phyloP scores from a whole-genome alignment of 441 rosid species.

The Jatropha multifida region DNA sequence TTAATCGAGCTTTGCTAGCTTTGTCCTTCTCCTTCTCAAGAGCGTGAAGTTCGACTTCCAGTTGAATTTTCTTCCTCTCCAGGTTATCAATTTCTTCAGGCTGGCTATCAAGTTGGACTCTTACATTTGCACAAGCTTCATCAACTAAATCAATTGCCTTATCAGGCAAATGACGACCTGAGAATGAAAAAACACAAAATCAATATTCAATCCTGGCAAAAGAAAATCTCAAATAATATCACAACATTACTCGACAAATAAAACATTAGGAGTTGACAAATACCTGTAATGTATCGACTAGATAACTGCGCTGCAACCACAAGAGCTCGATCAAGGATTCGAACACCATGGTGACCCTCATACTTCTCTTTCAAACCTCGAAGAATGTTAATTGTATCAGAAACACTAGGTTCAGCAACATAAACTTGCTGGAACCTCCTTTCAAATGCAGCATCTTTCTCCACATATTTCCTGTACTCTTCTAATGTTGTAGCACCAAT shows the following conservation, averaged over 20 bases:
- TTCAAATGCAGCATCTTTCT: slow-evolving; percentile 97
- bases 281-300: slow-evolving; percentile 83
- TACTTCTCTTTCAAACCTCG: slow-evolving; percentile 91
- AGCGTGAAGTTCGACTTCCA: slow-evolving; percentile 87
- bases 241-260: neutral
- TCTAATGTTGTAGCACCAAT: slow-evolving; percentile 94
- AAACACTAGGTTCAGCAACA: slow-evolving; percentile 95
- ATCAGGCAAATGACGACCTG: slow-evolving; percentile 93
- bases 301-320: slow-evolving; percentile 84
- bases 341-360: slow-evolving; percentile 95
- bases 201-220: neutral
- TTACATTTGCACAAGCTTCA: slow-evolving; percentile 92
- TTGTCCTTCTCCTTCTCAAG: slow-evolving; percentile 94
- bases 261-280: neutral
- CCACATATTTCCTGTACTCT: slow-evolving; percentile 89
- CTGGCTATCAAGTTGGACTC: slow-evolving; percentile 95
- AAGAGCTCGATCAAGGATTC: slow-evolving; percentile 81
- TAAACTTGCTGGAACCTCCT: slow-evolving; percentile 94
- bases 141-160: slow-evolving; percentile 97
- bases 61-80: slow-evolving; percentile 82
- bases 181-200: neutral
- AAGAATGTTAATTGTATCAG: slow-evolving; percentile 78
- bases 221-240: too few relatives aligned
- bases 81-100: slow-evolving; percentile 94
- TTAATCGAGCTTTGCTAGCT: slow-evolving; percentile 82